Evolutionary conservation across 179 eudicot genomes (phyloP), one percentile per base, ranked within the genome.

Genomic region (Beta macrorhiza): DNA sequence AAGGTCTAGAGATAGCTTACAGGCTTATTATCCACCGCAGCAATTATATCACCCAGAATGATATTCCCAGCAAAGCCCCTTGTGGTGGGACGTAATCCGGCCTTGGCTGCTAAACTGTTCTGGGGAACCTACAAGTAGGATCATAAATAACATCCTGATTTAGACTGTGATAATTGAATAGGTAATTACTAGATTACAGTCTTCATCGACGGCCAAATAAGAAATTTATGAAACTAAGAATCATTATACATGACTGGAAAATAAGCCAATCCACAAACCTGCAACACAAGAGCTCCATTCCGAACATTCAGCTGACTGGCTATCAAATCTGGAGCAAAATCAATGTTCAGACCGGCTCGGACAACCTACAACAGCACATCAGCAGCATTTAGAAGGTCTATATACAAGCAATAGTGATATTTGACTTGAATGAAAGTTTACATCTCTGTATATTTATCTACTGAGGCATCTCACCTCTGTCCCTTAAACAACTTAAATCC

Each of bases 51-150:
- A 22, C 99, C 99, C 16, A 97, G 89, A 67, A 92, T 84, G 78
- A 97, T 94, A 42, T 97, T 97, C 64, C 99, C 99, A 83, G 99
- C 95, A 83, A 92, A 97, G 62, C 99, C 99, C 85, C 99, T 91
- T 70, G 97, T 84, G 29, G 97, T 97, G 67, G 99, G 92, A 82
- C 79, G 89, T 81, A 97, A 86, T 72, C 99, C 99, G 8, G 90
- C 98, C 89, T 91, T 91, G 78, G 98, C 97, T 67, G 97, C 98
- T 81, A 88, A 84, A 85, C 98, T 93, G 83, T 97, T 89, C 83
- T 71, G 86, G 67, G 98, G 93, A 81, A 97, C 98, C 99, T 97
- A 85, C 71, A 86, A 17, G 75, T 56, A 61, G 61, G 70, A 47
- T 68, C 51, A 53, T 55, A 29, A 16, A 69, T 45, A 16, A 64